Conservation (phyloP, 2,329 filamentous ascomycete genomes). For the Byssoonygena ceratinophila region DNA sequence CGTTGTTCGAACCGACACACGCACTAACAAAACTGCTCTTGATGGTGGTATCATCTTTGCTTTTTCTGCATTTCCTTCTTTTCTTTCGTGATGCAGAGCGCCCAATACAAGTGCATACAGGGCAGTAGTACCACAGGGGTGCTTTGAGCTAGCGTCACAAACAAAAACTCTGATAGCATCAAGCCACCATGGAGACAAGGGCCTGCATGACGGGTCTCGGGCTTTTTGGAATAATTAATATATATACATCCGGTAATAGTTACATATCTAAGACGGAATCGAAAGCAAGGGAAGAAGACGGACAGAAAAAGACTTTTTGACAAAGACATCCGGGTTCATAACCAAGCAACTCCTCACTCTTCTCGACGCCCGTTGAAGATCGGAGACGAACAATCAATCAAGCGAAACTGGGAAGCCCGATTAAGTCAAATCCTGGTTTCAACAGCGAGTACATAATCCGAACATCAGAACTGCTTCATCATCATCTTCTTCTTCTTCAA, state of each 20-base stretch:
- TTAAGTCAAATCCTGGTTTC: slow-evolving; percentile 6
- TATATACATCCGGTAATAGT: slow-evolving; percentile 4
- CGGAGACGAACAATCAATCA: neutral
- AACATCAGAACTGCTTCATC: too few relatives aligned
- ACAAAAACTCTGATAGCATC: neutral
- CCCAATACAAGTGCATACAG: neutral
- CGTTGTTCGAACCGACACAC: too few relatives aligned
- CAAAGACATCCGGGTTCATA: too few relatives aligned
- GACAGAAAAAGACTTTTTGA: neutral
- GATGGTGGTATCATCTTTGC: neutral
- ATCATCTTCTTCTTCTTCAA: neutral
- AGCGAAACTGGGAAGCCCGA: slow-evolving; percentile 4
- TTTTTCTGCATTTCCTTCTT: neutral
- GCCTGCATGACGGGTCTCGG: neutral
- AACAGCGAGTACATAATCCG: neutral
- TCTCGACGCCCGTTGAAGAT: neutral
- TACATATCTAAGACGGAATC: neutral
- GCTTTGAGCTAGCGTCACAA: neutral
- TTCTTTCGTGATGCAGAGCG: neutral
- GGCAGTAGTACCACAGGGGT: neutral
- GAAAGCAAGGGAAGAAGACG: neutral
- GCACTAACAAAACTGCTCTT: neutral
- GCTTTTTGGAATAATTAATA: neutral
- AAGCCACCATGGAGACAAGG: neutral
- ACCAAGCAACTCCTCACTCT: neutral